Evolutionary conservation across 176 grass and related monocot genomes (phyloP).

Genomic region (Cenchrus fungigraminus): DNA sequence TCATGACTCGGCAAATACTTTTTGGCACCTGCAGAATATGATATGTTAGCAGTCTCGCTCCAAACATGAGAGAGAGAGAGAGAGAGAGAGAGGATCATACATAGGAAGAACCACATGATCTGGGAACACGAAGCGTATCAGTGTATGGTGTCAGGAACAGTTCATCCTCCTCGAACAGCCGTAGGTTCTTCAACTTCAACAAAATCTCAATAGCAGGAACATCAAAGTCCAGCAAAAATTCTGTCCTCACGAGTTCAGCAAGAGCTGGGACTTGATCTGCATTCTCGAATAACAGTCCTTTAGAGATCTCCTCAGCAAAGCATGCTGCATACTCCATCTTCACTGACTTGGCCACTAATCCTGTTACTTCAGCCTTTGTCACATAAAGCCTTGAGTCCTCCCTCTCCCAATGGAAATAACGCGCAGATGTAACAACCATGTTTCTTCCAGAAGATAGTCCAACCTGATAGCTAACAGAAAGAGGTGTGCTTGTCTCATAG

Average conservation of each 20-base stretch:
- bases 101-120: neutral
- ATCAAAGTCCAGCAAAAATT: conserved; percentile 61
- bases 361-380: neutral
- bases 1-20: neutral
- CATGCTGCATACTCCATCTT: conserved; percentile 43
- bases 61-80: neutral
- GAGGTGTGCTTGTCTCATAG: conserved; percentile 23
- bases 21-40: neutral
- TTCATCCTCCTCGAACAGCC: conserved; percentile 13
- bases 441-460: conserved; percentile 20
- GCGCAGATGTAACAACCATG: conserved; percentile 14
- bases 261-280: conserved; percentile 40
- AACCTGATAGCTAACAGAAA: conserved; percentile 41
- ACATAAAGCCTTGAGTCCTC: conserved; percentile 44
- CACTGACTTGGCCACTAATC: neutral
- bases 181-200: conserved; percentile 57
- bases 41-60: neutral
- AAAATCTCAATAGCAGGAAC: conserved; percentile 44
- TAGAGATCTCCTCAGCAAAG: conserved; percentile 55
- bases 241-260: conserved; percentile 45
- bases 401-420: conserved; percentile 62
- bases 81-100: neutral
- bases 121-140: neutral
- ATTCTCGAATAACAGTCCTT: conserved; percentile 58
- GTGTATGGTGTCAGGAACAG: neutral